Evolutionary conservation across 805 yeast genomes (phyloP).

Genomic region (Ogataea nitratoaversa): DNA sequence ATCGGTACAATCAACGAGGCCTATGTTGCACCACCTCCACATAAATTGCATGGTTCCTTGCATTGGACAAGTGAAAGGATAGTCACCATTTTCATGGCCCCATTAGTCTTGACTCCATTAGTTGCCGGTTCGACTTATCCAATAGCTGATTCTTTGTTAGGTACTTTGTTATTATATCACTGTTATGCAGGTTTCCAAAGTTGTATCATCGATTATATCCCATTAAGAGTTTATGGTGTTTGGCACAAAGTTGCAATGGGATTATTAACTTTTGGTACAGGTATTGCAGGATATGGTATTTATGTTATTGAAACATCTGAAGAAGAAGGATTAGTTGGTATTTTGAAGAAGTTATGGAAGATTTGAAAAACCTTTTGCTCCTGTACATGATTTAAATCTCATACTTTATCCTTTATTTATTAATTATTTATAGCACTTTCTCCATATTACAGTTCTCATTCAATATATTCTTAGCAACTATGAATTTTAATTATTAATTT

Average conservation of each 20-base stretch:
- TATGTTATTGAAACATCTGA: slow-evolving; percentile 63
- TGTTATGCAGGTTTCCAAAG: slow-evolving; percentile 69
- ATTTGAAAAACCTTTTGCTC: slow-evolving; percentile 13
- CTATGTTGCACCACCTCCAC: slow-evolving; percentile 53
- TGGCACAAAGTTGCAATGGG: slow-evolving; percentile 60
- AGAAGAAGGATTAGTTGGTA: slow-evolving; percentile 58
- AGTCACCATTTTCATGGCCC: slow-evolving; percentile 57
- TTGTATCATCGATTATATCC: slow-evolving; percentile 77
- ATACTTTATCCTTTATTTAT: background rate
- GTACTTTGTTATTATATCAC: slow-evolving; percentile 56
- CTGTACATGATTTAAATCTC: background rate
- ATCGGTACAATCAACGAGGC: slow-evolving; percentile 74
- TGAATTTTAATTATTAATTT: too few species aligned
- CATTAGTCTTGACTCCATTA: slow-evolving; percentile 59
- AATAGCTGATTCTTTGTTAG: slow-evolving; percentile 51
- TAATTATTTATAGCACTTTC: too few species aligned
- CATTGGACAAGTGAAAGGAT: slow-evolving; percentile 73
- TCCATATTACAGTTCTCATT: too few species aligned
- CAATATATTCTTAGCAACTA: too few species aligned
- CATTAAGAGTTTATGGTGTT: slow-evolving; percentile 65
- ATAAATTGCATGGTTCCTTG: slow-evolving; percentile 58
- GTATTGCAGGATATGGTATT: slow-evolving; percentile 64
- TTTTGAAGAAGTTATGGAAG: slow-evolving; percentile 32
- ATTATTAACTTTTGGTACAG: slow-evolving; percentile 58
- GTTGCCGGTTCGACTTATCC: slow-evolving; percentile 51